Percentiles rank a stretch among this genome's conserved stretches.
These are phyloP conservation scores for Pyracantha coccinea DNA, from an alignment of 331 rosid genomes.

Conservation along the genomic window DNA sequence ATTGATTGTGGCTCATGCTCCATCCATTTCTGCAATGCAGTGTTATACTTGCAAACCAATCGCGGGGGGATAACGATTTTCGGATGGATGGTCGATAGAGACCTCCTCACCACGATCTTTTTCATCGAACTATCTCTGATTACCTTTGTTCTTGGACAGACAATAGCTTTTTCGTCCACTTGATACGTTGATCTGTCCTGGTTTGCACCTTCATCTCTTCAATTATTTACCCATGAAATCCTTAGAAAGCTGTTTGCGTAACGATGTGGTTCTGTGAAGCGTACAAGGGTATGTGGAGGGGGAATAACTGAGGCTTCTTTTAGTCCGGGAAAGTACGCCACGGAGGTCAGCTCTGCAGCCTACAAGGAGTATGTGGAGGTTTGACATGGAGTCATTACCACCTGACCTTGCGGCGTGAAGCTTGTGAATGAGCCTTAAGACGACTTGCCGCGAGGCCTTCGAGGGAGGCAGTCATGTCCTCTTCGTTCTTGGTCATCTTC, in stretches of 20 bases:
- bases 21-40: constrained; percentile 37
- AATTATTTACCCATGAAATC: neutral
- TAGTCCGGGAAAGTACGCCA: constrained; percentile 80
- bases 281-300: constrained; percentile 35
- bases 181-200: neutral
- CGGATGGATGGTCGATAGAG: constrained; percentile 80
- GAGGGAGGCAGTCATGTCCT: constrained; percentile 51
- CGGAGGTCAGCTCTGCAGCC: constrained; percentile 91
- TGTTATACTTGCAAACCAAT: constrained; percentile 74
- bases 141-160: constrained; percentile 67
- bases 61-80: constrained; percentile 81
- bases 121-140: constrained; percentile 63
- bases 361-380: constrained; percentile 74
- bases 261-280: neutral
- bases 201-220: neutral
- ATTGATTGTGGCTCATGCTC: neutral
- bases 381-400: constrained; percentile 85
- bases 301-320: constrained; percentile 84
- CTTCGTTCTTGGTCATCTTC: constrained; percentile 83
- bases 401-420: constrained; percentile 44
- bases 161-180: constrained; percentile 29
- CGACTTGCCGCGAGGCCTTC: constrained; percentile 59
- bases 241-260: neutral
- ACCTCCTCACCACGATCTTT: constrained; percentile 70
- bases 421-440: too few species aligned